Base-by-base conservation (phyloP, 2,329 filamentous ascomycete genomes). In the Cladorrhinum sp. region DNA sequence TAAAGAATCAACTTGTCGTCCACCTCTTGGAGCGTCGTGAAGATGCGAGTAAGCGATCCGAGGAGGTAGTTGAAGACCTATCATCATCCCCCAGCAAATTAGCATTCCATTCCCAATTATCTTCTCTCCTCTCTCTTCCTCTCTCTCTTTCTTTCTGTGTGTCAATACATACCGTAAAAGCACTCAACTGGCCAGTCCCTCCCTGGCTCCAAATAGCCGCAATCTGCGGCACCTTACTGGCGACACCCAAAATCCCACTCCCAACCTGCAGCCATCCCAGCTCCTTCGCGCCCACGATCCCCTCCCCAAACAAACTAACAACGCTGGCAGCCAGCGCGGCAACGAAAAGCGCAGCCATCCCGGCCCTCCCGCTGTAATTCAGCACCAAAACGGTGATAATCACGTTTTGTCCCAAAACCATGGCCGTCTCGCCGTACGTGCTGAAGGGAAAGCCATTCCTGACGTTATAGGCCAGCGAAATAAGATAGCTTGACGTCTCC, bases 11-110 rank as follows among this genome's bases (percentile, higher is more conserved):
- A 82, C 77, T 93, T 93, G 76, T 99, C 95, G 74, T 96, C 90
- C 62, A 99, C 95, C 80, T 99, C 95, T 73, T 98, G 93, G 61
- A 99, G 80, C 8, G 96, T 99, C 30, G 95, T 99, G 77, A 97
- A 99, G 79, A 99, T 96, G 73, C 95, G 90, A 24, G 92, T 91
- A 61, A 98, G 85, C 49, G 92, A 96, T 42, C 96, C 95, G 69
- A 88, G 82, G 70, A 99, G 91, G 77, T 96, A 99, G 82, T 97
- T 98, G 84, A 99, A 96, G 68, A 99, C 92, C 93, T 97, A 70
- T n/a, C 2, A 30, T 3, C 14, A 28, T 42, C 30, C 7, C 33
- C 4, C 26, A 28, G n/a, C 12, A 36, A 36, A 59, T n/a, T 42
- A 67, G 62, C 50, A 42, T 16, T 18, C n/a, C n/a, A n/a, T n/a